phyloP scores from a whole-genome alignment of 140 eudicot species.

The Eryngium alpinum region DNA sequence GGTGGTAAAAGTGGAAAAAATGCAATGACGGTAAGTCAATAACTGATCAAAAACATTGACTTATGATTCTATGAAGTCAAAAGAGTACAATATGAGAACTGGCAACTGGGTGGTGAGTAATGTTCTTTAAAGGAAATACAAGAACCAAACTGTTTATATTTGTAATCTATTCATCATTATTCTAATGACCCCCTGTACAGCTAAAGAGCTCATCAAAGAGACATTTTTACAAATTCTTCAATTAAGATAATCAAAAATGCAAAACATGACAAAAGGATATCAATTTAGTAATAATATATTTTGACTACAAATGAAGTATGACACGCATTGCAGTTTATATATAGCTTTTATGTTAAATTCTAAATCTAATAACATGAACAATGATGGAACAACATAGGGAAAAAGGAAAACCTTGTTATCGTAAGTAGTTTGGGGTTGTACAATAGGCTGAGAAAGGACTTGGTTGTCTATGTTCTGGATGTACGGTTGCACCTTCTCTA shows the following conservation, averaged over 20 bases:
- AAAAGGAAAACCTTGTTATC: conserved; percentile 3
- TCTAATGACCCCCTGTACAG: not conserved
- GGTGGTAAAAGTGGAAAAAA: not conserved
- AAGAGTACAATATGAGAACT: too few species aligned
- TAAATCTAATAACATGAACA: not conserved
- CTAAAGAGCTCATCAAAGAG: not conserved
- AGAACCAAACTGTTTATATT: not conserved
- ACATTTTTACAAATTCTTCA: not conserved
- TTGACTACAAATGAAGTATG: not conserved
- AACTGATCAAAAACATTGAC: not conserved
- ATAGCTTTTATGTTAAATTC: too few species aligned
- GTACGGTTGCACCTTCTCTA: conserved; percentile 49
- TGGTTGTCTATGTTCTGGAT: conserved; percentile 1
- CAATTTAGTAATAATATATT: not conserved
- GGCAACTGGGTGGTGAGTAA: not conserved
- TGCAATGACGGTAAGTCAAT: not conserved
- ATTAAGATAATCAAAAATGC: not conserved
- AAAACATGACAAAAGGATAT: not conserved
- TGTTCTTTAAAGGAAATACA: not conserved
- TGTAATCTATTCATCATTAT: not conserved
- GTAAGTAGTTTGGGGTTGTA: not conserved
- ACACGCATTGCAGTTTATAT: too few species aligned
- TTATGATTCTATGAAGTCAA: not conserved
- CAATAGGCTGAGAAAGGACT: not conserved
- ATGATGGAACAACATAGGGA: not conserved